These are phyloP conservation scores for Sparassis latifolia DNA, from an alignment of 1,284 basidiomycete genomes.

Conservation along the genomic window DNA sequence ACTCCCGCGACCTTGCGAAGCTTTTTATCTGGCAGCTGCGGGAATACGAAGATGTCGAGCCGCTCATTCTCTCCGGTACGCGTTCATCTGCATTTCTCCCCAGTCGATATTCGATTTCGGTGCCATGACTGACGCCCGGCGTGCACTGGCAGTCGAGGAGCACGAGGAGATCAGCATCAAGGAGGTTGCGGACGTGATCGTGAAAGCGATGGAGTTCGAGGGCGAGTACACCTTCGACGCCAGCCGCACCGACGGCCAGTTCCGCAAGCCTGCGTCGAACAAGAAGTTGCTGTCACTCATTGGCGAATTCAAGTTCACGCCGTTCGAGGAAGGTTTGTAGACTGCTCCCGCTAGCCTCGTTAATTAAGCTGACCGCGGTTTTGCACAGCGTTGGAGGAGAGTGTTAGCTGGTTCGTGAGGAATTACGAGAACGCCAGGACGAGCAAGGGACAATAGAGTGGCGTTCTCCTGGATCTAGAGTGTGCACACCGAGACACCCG, in stretches of 20 bases:
- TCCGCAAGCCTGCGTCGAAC: constrained; percentile 91
- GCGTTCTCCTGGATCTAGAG: neutral
- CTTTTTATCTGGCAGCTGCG: constrained; percentile 88
- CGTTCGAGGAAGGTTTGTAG: constrained; percentile 65
- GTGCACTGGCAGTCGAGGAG: constrained; percentile 59
- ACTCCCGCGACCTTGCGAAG: constrained; percentile 88
- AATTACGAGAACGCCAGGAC: constrained; percentile 19
- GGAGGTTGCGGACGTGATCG: constrained; percentile 78
- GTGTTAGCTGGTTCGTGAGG: constrained; percentile 18
- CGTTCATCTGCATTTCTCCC: neutral
- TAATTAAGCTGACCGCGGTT: constrained; percentile 15
- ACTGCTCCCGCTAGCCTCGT: neutral
- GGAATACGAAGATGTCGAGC: constrained; percentile 85
- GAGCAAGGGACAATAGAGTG: neutral
- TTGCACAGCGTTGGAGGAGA: constrained; percentile 14
- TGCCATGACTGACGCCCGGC: neutral
- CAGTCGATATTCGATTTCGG: neutral
- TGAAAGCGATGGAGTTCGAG: constrained; percentile 68
- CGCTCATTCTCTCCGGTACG: constrained; percentile 78
- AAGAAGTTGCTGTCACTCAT: constrained; percentile 69
- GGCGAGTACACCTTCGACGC: constrained; percentile 72
- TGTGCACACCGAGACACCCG: no score
- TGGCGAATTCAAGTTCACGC: constrained; percentile 78
- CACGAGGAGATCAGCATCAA: constrained; percentile 88
- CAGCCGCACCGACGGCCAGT: constrained; percentile 76